Percentiles rank a stretch among this genome's conserved stretches.
These are phyloP conservation scores for Solanum hybrid DNA, from an alignment of 305 asterid genomes.

Conservation along the genomic window DNA sequence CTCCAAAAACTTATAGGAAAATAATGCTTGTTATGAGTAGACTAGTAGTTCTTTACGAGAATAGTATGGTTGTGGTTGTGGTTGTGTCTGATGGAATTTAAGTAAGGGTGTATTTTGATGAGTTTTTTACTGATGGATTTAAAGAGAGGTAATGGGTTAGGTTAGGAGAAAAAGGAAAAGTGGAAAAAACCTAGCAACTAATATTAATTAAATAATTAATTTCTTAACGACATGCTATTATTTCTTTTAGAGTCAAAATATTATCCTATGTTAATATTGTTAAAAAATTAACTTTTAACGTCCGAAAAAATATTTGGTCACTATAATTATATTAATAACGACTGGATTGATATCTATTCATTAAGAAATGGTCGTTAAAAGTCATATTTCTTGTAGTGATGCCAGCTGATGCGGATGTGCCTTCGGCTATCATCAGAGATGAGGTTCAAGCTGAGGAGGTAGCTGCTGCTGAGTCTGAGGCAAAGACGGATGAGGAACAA, in stretches of 20 bases:
- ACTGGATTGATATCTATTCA: no score
- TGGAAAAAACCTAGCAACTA: not conserved
- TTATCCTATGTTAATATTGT: not conserved
- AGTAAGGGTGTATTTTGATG: not conserved
- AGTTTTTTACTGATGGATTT: not conserved
- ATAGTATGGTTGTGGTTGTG: not conserved
- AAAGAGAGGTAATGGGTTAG: not conserved
- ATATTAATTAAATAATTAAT: no score
- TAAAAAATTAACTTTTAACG: not conserved
- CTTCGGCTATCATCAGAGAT: no score
- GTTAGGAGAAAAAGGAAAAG: not conserved
- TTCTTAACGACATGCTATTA: no score
- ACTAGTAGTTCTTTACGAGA: not conserved
- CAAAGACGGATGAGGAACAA: no score
- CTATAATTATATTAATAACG: no score
- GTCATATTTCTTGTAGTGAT: no score
- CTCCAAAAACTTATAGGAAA: not conserved
- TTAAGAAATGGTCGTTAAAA: no score
- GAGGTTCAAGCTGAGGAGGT: no score
- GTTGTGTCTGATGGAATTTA: not conserved
- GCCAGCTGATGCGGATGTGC: no score
- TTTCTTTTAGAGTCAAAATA: no score
- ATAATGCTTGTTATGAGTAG: not conserved
- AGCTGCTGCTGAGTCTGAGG: no score
- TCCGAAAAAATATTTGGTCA: not conserved